phyloP scores from a whole-genome alignment of 257 asterid genomes.

The Fraxinus anomala region DNA sequence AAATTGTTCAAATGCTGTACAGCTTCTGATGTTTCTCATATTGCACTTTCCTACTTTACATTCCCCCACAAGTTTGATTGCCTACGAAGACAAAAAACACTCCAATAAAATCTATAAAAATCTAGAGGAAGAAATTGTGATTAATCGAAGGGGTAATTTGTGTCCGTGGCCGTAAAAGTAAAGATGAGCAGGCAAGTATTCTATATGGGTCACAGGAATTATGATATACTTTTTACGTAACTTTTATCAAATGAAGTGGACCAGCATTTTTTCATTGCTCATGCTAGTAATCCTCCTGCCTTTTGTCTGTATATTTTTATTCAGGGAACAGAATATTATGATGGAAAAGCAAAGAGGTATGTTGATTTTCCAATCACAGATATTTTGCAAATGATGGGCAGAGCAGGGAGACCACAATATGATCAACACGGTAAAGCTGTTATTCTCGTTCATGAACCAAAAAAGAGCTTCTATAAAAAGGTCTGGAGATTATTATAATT shows the following conservation, averaged over 20 bases:
- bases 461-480: constrained; percentile 98
- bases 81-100: not conserved
- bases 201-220: not conserved
- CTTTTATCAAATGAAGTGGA: not conserved
- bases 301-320: not conserved
- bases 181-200: not conserved
- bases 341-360: constrained; percentile 88
- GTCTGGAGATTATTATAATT: constrained; percentile 31
- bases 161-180: not conserved
- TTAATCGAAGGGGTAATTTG: not conserved
- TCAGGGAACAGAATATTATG: constrained; percentile 97
- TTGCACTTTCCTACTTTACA: not conserved
- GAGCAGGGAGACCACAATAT: constrained; percentile 98
- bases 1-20: not conserved
- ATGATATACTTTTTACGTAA: not conserved
- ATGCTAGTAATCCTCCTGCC: constrained; percentile 18
- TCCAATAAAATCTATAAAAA: not conserved
- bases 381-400: constrained; percentile 98
- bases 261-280: not conserved
- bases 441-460: constrained; percentile 98
- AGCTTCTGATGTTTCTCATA: not conserved
- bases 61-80: not conserved
- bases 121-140: not conserved
- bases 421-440: constrained; percentile 99
- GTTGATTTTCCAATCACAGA: constrained; percentile 97